These are phyloP conservation scores for Sedum album DNA, from an alignment of 164 flowering plant genomes.

Conservation along the genomic window DNA sequence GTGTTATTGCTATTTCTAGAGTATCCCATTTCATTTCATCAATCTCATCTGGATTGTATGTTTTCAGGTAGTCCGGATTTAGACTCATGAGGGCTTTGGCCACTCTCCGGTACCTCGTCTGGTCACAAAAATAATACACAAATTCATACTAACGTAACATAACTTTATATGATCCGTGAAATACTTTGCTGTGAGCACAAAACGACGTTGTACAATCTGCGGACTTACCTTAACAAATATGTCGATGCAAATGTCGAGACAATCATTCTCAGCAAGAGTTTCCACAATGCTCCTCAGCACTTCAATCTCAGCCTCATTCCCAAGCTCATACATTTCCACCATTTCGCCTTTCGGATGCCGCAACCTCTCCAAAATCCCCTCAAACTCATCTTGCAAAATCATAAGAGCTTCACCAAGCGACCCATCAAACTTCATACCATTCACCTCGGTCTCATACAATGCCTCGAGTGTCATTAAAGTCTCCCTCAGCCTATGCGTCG, in stretches of 20 bases:
- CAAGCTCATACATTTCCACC: constrained; percentile 21
- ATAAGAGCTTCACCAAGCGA: constrained; percentile 55
- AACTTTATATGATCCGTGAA: too few species aligned
- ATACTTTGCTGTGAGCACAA: background rate
- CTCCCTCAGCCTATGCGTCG: constrained; percentile 42
- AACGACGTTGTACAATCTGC: background rate
- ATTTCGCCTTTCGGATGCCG: constrained; percentile 30
- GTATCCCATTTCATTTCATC: constrained; percentile 60
- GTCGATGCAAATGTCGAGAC: constrained; percentile 65
- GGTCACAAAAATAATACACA: constrained; percentile 9
- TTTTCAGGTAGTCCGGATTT: constrained; percentile 49
- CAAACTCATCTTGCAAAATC: constrained; percentile 60
- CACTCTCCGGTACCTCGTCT: constrained; percentile 67
- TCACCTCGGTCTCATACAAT: constrained; percentile 53
- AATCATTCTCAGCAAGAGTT: constrained; percentile 49
- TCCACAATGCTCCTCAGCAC: constrained; percentile 45
- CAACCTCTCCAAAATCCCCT: constrained; percentile 31
- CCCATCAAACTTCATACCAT: constrained; percentile 61
- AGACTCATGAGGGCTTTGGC: constrained; percentile 66
- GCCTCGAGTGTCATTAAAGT: constrained; percentile 46
- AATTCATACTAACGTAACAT: too few species aligned
- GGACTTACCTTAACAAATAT: constrained; percentile 56
- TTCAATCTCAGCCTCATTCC: constrained; percentile 40
- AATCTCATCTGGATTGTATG: constrained; percentile 53
- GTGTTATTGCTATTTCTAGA: constrained; percentile 53